A percentile compares a stretch with the other conserved stretches of the same genome.
Evolutionary conservation across 139 green algal species (phyloP).

Genomic region (Eudorina sp.): DNA sequence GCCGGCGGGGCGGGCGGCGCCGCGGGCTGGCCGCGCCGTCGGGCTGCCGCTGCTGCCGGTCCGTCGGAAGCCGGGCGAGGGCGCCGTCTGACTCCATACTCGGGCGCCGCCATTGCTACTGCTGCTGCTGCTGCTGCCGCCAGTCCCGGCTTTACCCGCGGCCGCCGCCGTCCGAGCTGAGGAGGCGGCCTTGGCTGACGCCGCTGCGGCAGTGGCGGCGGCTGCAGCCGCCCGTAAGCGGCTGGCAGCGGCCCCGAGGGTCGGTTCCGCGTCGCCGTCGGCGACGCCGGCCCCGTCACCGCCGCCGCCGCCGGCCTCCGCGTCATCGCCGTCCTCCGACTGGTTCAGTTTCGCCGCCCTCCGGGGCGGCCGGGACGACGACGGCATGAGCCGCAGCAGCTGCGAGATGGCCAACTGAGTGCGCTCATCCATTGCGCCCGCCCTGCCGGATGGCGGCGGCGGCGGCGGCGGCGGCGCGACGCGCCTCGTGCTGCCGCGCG

Average conservation of each 20-base stretch:
- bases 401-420: background rate
- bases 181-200: background rate
- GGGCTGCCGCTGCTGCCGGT: background rate
- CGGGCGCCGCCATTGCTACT: background rate
- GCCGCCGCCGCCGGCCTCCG: background rate
- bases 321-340: background rate
- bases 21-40: background rate
- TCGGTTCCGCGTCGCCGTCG: background rate
- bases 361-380: background rate
- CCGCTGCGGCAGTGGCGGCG: background rate
- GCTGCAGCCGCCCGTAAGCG: too few species aligned
- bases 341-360: background rate
- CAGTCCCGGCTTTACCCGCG: background rate
- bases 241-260: background rate
- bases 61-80: background rate
- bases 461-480: background rate
- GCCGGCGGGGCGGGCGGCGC: background rate
- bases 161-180: background rate
- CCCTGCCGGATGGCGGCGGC: background rate
- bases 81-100: too few species aligned
- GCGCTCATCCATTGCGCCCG: background rate
- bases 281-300: background rate
- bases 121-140: background rate
- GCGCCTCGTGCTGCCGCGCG: too few species aligned
- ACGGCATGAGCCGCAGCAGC: slow-evolving; percentile 10